phyloP scores from a whole-genome alignment of 2,329 filamentous ascomycete genomes.

The Pseudophaeomoniella oleicola region DNA sequence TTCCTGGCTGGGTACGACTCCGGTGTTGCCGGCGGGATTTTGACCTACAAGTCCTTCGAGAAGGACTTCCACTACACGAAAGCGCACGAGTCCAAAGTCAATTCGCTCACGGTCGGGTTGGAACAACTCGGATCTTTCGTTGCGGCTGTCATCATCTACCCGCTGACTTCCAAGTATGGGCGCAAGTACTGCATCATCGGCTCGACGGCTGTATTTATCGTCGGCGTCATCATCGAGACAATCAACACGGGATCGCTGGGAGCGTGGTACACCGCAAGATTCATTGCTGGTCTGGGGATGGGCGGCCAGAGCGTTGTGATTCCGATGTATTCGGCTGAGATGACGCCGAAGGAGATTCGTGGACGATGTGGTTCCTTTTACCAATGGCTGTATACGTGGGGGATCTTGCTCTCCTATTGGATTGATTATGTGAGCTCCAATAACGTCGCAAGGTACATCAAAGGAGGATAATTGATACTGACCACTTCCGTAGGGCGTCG shows the following conservation, averaged over 20 bases:
- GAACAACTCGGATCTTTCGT: constrained; percentile 3
- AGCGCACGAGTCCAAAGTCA: not conserved
- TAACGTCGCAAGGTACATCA: constrained; percentile 16
- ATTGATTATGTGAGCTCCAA: constrained; percentile 33
- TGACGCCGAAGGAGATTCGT: constrained; percentile 27
- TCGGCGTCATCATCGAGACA: constrained; percentile 28
- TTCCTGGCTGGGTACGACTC: not conserved
- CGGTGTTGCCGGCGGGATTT: not conserved
- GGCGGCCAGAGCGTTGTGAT: constrained; percentile 31
- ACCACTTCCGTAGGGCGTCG: not conserved
- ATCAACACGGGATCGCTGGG: constrained; percentile 29
- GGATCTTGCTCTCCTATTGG: constrained; percentile 39
- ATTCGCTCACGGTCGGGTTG: not conserved
- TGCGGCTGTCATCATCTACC: constrained; percentile 6
- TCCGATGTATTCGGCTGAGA: constrained; percentile 30
- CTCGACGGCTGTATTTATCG: constrained; percentile 8
- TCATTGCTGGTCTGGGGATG: constrained; percentile 33
- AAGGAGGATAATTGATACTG: not conserved
- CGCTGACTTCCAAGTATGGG: constrained; percentile 5
- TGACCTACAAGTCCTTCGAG: not conserved
- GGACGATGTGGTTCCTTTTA: constrained; percentile 36
- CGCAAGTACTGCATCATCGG: constrained; percentile 1
- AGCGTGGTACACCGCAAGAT: constrained; percentile 31
- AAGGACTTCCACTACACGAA: not conserved
- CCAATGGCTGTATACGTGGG: constrained; percentile 35